These are phyloP conservation scores for Capronia americana DNA, from an alignment of 2,329 filamentous ascomycete species.

Conservation along the genomic window DNA sequence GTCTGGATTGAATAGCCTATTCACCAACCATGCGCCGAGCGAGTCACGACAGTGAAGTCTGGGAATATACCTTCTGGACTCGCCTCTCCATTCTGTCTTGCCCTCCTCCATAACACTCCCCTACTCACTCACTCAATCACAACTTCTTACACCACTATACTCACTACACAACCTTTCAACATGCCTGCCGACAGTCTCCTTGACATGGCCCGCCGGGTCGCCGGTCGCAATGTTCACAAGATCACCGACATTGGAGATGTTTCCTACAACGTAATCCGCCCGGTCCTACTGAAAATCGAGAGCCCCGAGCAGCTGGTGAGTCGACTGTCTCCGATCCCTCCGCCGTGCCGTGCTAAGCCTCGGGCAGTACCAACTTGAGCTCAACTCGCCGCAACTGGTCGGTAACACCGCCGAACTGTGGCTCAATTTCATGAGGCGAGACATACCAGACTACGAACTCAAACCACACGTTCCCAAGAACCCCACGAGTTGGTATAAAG, in stretches of 20 bases:
- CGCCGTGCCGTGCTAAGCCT: background rate
- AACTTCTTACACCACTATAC: background rate
- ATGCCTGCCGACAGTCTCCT: slow-evolving; percentile 42
- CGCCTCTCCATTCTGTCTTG: background rate
- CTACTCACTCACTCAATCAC: background rate
- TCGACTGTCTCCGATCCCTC: background rate
- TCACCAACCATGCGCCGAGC: slow-evolving; percentile 6
- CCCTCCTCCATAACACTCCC: background rate
- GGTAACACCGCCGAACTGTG: slow-evolving; percentile 75
- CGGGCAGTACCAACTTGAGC: slow-evolving; percentile 64
- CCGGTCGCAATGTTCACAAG: slow-evolving; percentile 46
- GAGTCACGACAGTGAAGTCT: background rate
- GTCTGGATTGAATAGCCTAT: slow-evolving; percentile 1
- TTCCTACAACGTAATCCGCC: slow-evolving; percentile 68
- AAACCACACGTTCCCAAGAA: slow-evolving; percentile 71
- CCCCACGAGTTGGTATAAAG: slow-evolving; percentile 74
- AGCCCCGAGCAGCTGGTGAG: slow-evolving; percentile 71
- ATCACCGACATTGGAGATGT: slow-evolving; percentile 75
- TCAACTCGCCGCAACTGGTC: slow-evolving; percentile 76
- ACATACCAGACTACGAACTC: slow-evolving; percentile 71
- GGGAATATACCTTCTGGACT: background rate
- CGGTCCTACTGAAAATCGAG: slow-evolving; percentile 74
- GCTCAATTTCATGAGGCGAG: slow-evolving; percentile 76
- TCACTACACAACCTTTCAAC: background rate
- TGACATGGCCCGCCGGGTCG: slow-evolving; percentile 39